A percentile compares a stretch with the other conserved stretches of the same genome.
phyloP scores from a whole-genome alignment of 2,329 filamentous ascomycete species.

The Coniochaeta hoffmannii region DNA sequence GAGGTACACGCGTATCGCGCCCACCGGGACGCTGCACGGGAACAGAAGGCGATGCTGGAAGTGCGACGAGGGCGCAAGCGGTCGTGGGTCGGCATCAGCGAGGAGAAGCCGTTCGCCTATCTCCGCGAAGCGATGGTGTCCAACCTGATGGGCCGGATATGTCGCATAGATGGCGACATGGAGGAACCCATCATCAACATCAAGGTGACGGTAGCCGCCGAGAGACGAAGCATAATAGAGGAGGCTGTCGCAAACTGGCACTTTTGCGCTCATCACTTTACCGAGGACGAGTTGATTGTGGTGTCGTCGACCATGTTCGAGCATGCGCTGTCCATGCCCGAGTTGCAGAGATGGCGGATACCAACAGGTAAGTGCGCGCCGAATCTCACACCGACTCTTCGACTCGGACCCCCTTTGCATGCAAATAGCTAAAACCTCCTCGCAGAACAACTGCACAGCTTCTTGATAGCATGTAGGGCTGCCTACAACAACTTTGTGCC shows the following conservation, averaged over 20 bases:
- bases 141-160: constrained; percentile 82
- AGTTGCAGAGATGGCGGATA: constrained; percentile 74
- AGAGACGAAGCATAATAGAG: constrained; percentile 59
- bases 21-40: constrained; percentile 66
- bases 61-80: constrained; percentile 71
- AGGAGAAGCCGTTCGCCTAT: constrained; percentile 82
- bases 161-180: constrained; percentile 56
- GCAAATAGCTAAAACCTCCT: constrained; percentile 21
- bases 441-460: constrained; percentile 76
- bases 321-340: constrained; percentile 76
- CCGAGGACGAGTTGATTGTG: constrained; percentile 83
- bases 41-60: constrained; percentile 65
- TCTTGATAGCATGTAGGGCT: constrained; percentile 78
- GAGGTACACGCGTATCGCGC: constrained; percentile 79
- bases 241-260: constrained; percentile 70
- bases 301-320: constrained; percentile 83
- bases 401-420: background rate
- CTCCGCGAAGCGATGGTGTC: constrained; percentile 91
- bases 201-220: constrained; percentile 59
- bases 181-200: constrained; percentile 57
- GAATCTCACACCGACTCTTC: constrained; percentile 1
- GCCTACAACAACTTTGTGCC: constrained; percentile 97
- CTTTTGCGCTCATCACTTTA: constrained; percentile 84
- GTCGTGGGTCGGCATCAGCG: constrained; percentile 85
- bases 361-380: constrained; percentile 54